A percentile compares a stretch with the other conserved stretches of the same genome.
These are phyloP conservation scores for Mallotus nudiflorus DNA, from an alignment of 345 rosid genomes.

Conservation along the genomic window DNA sequence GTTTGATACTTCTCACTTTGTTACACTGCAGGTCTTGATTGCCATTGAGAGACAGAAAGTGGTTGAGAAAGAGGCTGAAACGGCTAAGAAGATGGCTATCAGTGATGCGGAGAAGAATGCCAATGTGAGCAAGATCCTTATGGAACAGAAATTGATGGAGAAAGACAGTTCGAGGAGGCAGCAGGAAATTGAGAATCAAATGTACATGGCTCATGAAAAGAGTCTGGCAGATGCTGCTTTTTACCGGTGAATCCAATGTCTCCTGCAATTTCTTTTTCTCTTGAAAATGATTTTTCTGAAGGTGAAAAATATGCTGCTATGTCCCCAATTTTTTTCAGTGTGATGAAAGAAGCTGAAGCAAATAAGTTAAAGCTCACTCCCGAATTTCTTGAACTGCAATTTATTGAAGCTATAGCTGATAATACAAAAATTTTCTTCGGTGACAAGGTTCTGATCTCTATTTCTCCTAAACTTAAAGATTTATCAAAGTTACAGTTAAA, in stretches of 20 bases:
- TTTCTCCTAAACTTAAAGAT: not conserved
- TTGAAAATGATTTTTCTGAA: not conserved
- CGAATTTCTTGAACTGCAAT: constrained; percentile 81
- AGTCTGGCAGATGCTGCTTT: constrained; percentile 81
- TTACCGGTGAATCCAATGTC: constrained; percentile 54
- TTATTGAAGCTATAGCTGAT: constrained; percentile 79
- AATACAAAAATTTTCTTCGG: constrained; percentile 93
- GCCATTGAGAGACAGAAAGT: constrained; percentile 81
- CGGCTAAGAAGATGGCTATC: constrained; percentile 77
- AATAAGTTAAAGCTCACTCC: constrained; percentile 89
- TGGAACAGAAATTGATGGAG: constrained; percentile 89
- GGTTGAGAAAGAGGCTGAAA: constrained; percentile 90
- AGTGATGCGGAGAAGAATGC: constrained; percentile 93
- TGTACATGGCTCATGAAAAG: constrained; percentile 76
- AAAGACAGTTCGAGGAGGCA: constrained; percentile 74
- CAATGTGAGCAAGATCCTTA: constrained; percentile 73
- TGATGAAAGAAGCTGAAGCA: constrained; percentile 83
- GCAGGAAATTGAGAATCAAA: constrained; percentile 81
- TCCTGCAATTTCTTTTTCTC: not conserved
- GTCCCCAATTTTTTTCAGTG: constrained; percentile 41
- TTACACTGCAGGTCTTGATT: constrained; percentile 63
- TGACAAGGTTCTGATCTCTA: constrained; percentile 54
- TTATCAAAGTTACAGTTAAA: not conserved
- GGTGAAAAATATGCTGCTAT: constrained; percentile 3
- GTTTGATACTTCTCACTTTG: not conserved